These are phyloP conservation scores for Xylariaceae sp. DNA, from an alignment of 2,329 filamentous ascomycete species.

Conservation along the genomic window DNA sequence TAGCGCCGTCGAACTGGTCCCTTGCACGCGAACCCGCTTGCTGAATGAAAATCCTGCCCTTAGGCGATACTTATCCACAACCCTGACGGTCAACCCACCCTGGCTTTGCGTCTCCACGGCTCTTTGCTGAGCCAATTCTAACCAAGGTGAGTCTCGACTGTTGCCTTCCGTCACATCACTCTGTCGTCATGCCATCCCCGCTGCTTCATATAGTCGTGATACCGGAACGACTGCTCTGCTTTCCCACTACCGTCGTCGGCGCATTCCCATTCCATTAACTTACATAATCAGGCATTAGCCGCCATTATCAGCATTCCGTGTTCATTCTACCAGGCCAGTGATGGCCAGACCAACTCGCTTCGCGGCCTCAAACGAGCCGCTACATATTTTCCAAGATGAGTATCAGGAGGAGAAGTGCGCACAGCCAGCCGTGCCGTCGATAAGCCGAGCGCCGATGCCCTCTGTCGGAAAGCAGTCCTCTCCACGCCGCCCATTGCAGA, in stretches of 20 bases:
- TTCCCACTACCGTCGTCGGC: constrained; percentile 1
- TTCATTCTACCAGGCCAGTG: constrained; percentile 33
- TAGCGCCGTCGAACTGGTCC: not conserved
- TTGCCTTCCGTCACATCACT: constrained; percentile 16
- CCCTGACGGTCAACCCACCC: constrained; percentile 27
- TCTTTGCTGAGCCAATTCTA: constrained; percentile 28
- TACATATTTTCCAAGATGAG: constrained; percentile 48
- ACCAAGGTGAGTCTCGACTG: constrained; percentile 27
- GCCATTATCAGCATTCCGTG: not conserved
- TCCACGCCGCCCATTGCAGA: constrained; percentile 44
- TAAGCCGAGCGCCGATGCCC: constrained; percentile 54
- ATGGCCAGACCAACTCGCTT: constrained; percentile 52
- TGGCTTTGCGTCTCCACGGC: constrained; percentile 32
- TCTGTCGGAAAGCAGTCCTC: constrained; percentile 40
- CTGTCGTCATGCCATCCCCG: constrained; percentile 22
- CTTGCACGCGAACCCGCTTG: constrained; percentile 9
- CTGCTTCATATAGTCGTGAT: constrained; percentile 10
- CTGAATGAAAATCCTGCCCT: not conserved
- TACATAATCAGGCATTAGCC: not conserved
- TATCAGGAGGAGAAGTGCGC: constrained; percentile 38
- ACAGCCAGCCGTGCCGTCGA: constrained; percentile 40
- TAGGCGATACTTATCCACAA: constrained; percentile 19
- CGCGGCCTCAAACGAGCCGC: constrained; percentile 41
- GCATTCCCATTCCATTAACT: constrained; percentile 6
- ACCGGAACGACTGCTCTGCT: constrained; percentile 7